phyloP scores from a whole-genome alignment of 2,329 filamentous ascomycete species.

The Paecilomyces sp. region DNA sequence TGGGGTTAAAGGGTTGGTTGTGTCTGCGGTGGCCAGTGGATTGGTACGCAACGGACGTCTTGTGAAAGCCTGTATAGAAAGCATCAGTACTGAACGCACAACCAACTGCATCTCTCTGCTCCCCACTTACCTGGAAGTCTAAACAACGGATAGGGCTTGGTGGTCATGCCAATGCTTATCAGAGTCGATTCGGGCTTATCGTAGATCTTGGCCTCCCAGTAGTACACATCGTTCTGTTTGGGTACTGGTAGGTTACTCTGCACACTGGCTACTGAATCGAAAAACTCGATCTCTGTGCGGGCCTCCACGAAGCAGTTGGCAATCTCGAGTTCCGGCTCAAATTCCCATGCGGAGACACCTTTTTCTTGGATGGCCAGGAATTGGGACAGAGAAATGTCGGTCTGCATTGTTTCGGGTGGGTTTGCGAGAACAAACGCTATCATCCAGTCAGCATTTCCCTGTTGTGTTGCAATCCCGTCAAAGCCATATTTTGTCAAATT shows the following conservation, averaged over 20 bases:
- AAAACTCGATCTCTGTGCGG: conserved; percentile 97
- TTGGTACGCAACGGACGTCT: conserved; percentile 83
- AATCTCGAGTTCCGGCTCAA: conserved; percentile 97
- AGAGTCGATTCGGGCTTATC: conserved; percentile 87
- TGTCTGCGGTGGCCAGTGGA: conserved; percentile 80
- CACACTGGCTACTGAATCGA: conserved; percentile 94
- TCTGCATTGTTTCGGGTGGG: conserved; percentile 88
- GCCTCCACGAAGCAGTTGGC: conserved; percentile 98
- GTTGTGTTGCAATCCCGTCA: neutral
- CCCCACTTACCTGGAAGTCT: conserved; percentile 70
- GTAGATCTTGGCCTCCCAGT: conserved; percentile 98
- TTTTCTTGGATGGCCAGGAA: conserved; percentile 99
- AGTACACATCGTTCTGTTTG: conserved; percentile 98
- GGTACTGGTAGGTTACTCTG: conserved; percentile 94
- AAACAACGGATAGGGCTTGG: conserved; percentile 95
- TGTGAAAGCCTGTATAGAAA: conserved; percentile 66
- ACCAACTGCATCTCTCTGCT: neutral
- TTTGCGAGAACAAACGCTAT: conserved; percentile 89
- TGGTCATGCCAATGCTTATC: conserved; percentile 87
- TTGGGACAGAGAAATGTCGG: conserved; percentile 94
- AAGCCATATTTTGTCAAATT: neutral
- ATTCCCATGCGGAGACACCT: conserved; percentile 98
- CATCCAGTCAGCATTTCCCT: neutral
- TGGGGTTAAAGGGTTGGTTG: conserved; percentile 83
- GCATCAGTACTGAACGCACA: conserved; percentile 6